phyloP scores from a whole-genome alignment of 2,329 filamentous ascomycete species.

The Colletotrichum sp. region DNA sequence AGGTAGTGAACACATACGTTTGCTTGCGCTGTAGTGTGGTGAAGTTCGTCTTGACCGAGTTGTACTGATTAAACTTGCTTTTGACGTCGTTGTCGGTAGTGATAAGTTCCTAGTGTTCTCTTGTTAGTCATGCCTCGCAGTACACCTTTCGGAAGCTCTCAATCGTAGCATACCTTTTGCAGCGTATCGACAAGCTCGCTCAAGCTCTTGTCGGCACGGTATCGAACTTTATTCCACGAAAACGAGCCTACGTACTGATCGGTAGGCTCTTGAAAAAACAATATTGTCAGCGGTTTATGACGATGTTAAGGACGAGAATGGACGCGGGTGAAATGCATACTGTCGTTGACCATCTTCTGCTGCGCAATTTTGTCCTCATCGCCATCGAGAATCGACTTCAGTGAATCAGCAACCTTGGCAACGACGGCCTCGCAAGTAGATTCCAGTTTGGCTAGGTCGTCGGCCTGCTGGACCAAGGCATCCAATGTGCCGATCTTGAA shows the following conservation, averaged over 20 bases:
- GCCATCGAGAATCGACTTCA: constrained; percentile 82
- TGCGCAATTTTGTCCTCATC: constrained; percentile 82
- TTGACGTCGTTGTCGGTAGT: constrained; percentile 97
- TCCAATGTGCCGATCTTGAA: constrained; percentile 99
- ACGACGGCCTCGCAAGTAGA: constrained; percentile 80
- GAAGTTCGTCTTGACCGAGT: constrained; percentile 84
- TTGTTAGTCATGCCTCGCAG: not conserved
- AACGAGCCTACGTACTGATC: constrained; percentile 91
- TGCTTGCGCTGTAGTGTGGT: constrained; percentile 84
- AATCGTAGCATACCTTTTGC: constrained; percentile 69
- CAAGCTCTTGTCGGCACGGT: constrained; percentile 89
- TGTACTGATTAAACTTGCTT: constrained; percentile 93
- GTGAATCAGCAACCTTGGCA: constrained; percentile 84
- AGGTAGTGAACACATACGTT: constrained; percentile 59
- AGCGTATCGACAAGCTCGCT: constrained; percentile 85
- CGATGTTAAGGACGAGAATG: constrained; percentile 14
- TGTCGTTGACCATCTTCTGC: constrained; percentile 94
- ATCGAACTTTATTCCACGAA: constrained; percentile 97
- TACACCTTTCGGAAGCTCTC: not conserved
- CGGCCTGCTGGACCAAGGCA: constrained; percentile 92
- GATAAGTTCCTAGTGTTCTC: constrained; percentile 70
- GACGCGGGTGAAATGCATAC: constrained; percentile 45
- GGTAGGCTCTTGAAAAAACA: constrained; percentile 74
- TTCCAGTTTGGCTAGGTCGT: constrained; percentile 91
- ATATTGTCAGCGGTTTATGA: constrained; percentile 26